phyloP scores from a whole-genome alignment of 2,329 filamentous ascomycete species.

The Fusarium longipes region DNA sequence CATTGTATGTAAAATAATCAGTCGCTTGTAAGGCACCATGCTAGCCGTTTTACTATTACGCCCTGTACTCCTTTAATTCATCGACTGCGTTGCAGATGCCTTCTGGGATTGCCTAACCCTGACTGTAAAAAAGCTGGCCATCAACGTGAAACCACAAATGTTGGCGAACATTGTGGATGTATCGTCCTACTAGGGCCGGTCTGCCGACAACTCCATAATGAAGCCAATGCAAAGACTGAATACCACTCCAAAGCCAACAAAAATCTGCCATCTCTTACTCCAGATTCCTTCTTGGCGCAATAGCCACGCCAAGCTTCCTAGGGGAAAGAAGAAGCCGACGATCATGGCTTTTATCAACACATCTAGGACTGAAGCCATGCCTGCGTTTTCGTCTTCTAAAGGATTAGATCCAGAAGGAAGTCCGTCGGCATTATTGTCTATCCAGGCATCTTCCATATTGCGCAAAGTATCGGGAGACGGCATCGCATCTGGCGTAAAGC shows the following conservation, averaged over 20 bases:
- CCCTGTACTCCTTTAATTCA: not conserved
- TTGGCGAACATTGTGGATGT: not conserved
- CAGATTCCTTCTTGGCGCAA: slow-evolving; percentile 89
- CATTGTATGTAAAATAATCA: slow-evolving; percentile 4
- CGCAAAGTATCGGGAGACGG: slow-evolving; percentile 81
- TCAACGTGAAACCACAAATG: not conserved
- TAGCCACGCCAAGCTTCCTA: slow-evolving; percentile 87
- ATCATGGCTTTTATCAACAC: slow-evolving; percentile 89
- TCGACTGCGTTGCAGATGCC: not conserved
- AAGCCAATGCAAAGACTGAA: slow-evolving; percentile 83
- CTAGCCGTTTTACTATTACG: slow-evolving; percentile 1
- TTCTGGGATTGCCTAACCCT: not conserved
- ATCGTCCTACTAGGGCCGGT: slow-evolving; percentile 37
- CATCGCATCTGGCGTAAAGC: slow-evolving; percentile 89
- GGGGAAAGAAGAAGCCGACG: slow-evolving; percentile 94
- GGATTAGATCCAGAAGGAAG: slow-evolving; percentile 54
- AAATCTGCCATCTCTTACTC: slow-evolving; percentile 84
- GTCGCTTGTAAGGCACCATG: slow-evolving; percentile 9
- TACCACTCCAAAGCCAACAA: slow-evolving; percentile 85
- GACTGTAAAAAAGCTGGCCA: not conserved
- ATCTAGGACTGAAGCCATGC: slow-evolving; percentile 72
- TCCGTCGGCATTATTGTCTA: slow-evolving; percentile 72
- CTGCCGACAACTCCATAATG: slow-evolving; percentile 62
- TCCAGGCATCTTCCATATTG: slow-evolving; percentile 88
- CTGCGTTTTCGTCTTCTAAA: slow-evolving; percentile 61